These are phyloP conservation scores for Rhizophora apiculata DNA, from an alignment of 345 rosid genomes.

Conservation along the genomic window DNA sequence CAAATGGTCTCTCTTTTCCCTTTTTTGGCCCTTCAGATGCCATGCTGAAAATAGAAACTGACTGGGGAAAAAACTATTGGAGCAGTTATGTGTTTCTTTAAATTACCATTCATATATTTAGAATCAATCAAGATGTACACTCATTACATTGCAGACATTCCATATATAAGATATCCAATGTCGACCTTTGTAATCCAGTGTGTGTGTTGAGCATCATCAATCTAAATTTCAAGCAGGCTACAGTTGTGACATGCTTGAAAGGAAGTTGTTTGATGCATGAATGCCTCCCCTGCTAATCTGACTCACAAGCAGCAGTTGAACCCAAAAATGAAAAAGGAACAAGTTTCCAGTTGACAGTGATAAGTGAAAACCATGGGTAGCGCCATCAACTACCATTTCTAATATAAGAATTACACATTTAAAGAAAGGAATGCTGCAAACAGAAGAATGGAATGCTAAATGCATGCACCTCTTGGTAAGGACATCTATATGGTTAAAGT, in stretches of 20 bases:
- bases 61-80: not conserved
- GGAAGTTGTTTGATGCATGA: not conserved
- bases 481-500: constrained; percentile 78
- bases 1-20: too few species aligned
- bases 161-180: not conserved
- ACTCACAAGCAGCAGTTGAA: not conserved
- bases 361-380: too few species aligned
- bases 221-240: not conserved
- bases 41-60: too few species aligned
- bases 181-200: not conserved
- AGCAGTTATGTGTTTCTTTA: not conserved
- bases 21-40: too few species aligned
- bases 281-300: not conserved
- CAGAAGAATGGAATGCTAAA: constrained; percentile 4
- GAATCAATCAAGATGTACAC: not conserved
- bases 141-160: not conserved
- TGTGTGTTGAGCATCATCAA: not conserved
- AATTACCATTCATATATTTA: not conserved
- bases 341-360: not conserved
- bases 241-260: not conserved
- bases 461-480: constrained; percentile 75
- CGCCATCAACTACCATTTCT: too few species aligned
- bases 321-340: constrained; percentile 5
- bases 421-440: not conserved
- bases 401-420: not conserved